Conservation (phyloP, 2,329 filamentous ascomycete species). For the Exophiala calicioides region DNA sequence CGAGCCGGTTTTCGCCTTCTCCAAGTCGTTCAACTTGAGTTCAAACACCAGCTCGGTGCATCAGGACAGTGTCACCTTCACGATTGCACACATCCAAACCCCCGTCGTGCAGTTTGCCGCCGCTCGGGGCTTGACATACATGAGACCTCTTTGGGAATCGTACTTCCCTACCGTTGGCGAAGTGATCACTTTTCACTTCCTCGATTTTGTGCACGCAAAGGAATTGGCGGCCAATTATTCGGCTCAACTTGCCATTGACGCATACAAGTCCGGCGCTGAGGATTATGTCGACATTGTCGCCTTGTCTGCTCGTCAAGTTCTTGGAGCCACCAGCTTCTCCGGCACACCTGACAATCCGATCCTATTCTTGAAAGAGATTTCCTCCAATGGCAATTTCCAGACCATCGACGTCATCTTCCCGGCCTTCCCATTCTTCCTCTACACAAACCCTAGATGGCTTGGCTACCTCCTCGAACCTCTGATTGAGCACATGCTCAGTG, state of each 20-base stretch:
- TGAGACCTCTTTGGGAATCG: conserved; percentile 77
- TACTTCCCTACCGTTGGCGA: conserved; percentile 66
- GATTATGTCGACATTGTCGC: conserved; percentile 77
- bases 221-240: conserved; percentile 73
- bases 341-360: conserved; percentile 70
- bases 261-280: conserved; percentile 70
- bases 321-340: conserved; percentile 75
- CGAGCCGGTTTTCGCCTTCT: conserved; percentile 80
- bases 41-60: conserved; percentile 33
- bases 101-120: conserved; percentile 79
- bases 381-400: conserved; percentile 80
- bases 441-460: conserved; percentile 79
- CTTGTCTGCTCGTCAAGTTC: conserved; percentile 74
- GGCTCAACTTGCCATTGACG: conserved; percentile 67
- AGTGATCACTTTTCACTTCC: conserved; percentile 74
- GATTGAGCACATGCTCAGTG: conserved; percentile 77
- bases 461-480: conserved; percentile 77
- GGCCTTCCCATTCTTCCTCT: conserved; percentile 81
- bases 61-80: conserved; percentile 63
- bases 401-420: conserved; percentile 88
- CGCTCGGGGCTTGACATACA: conserved; percentile 71
- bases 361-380: conserved; percentile 82
- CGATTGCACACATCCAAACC: conserved; percentile 73
- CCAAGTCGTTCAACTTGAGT: conserved; percentile 62
- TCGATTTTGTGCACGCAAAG: conserved; percentile 67